A percentile compares a stretch with the other conserved stretches of the same genome.
These are phyloP conservation scores for Suillus variegatus DNA, from an alignment of 768 basidiomycete genomes.

Conservation along the genomic window DNA sequence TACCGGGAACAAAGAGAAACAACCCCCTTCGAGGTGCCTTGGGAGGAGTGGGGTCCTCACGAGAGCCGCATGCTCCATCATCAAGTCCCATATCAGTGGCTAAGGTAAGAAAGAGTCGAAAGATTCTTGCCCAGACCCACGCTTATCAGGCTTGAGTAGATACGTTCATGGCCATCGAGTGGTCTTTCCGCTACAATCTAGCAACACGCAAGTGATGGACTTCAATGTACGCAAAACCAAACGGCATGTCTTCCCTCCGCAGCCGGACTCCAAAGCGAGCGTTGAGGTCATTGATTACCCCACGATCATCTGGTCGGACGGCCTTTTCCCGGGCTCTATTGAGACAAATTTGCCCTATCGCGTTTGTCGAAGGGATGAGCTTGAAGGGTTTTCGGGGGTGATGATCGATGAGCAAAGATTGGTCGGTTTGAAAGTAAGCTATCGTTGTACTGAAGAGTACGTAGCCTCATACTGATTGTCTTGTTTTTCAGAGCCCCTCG, in stretches of 20 bases:
- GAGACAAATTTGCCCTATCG: conserved; percentile 35
- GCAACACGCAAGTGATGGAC: conserved; percentile 26
- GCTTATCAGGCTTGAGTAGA: conserved; percentile 18
- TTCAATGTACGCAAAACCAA: conserved; percentile 28
- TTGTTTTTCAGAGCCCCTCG: conserved; percentile 21
- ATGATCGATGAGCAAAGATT: conserved; percentile 46
- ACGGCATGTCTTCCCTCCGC: conserved; percentile 3
- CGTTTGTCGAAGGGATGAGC: conserved; percentile 21
- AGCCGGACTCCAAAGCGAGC: not conserved
- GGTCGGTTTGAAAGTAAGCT: conserved; percentile 41
- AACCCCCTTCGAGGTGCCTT: conserved; percentile 21
- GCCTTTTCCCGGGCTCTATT: conserved; percentile 27
- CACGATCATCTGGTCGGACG: conserved; percentile 14
- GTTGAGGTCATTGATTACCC: conserved; percentile 13
- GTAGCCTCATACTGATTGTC: not conserved
- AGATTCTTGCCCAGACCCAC: no score
- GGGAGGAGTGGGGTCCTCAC: conserved; percentile 41
- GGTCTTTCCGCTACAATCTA: conserved; percentile 23
- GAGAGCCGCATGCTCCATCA: conserved; percentile 36
- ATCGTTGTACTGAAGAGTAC: not conserved
- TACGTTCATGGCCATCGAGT: conserved; percentile 47
- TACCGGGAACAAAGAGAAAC: not conserved
- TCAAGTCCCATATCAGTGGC: conserved; percentile 38
- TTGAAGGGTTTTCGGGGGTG: conserved; percentile 37
- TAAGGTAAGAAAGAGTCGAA: conserved; percentile 30